Base-by-base conservation (phyloP, 148 eudicot species). In the Rhododendron molle region DNA sequence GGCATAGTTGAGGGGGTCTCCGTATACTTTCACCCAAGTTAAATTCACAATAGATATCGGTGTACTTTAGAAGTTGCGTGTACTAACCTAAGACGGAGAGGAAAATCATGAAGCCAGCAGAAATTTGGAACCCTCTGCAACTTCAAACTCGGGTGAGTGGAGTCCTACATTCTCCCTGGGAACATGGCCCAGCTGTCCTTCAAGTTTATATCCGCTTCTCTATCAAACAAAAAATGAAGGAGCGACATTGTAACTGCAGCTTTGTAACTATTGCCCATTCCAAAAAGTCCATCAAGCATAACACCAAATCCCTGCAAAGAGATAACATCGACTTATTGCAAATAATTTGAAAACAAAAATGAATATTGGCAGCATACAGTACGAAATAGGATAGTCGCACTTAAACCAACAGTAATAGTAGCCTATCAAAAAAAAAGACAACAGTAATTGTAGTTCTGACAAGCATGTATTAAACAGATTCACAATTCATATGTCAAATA, bases 81-180 rank as follows among this genome's bases (percentile, higher is more conserved):
- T 49, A 86, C 91, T 43, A 85, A 97, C 99, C 99, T 91, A 97
- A 91, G 83, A 89, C 92, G 49, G 99, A 93, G 87, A 97, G 95
- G 89, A 97, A 95, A 84, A 97, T 95, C 99, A 97, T 95, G 91
- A 97, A 97, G 71, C 92, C 99, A 81, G 99, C 99, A 81, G 99
- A 97, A 58, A 97, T 90, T 87, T 97, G 99, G 86, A 97, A 98
- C 50, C 95, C 99, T 91, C 99, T 92, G 34, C 98, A 95, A 84
- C 98, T 97, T 89, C 99, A 98, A 85, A 97, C 98, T 80, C 99
- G 91, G 34, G 99, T 97, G 73, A 97, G 92, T 84, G 96, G 73
- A 97, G 92, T 73, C 99, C 98, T 32, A 97, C 98, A 85, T 97
- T 97, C 91, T 97, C 98, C 89, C 98, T 95, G n/a, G 91, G 85